Evolutionary conservation across 805 yeast genomes (phyloP).

Genomic region (Starmerella asiatica): DNA sequence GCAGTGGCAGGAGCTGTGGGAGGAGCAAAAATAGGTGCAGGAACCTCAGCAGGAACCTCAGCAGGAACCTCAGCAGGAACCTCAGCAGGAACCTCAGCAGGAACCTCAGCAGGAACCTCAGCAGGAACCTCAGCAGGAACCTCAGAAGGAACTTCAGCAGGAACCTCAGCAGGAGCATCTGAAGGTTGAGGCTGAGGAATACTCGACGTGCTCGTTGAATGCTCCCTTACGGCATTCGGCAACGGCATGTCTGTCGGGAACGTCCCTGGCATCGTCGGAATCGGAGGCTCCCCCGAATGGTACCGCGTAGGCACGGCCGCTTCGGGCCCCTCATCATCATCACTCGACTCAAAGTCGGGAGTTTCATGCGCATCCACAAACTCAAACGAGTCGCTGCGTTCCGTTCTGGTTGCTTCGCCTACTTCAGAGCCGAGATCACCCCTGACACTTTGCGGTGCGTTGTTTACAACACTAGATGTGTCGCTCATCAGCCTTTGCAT

Average conservation of each 20-base stretch:
- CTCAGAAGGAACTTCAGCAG: neutral
- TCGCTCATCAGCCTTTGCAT: conserved; percentile 59
- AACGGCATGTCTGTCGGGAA: too few relatives aligned
- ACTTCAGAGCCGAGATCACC: conserved; percentile 40
- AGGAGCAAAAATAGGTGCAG: too few relatives aligned
- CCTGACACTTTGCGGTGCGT: conserved; percentile 80
- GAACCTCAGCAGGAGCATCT: neutral
- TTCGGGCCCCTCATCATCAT: conserved; percentile 18
- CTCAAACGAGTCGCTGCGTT: conserved; percentile 24
- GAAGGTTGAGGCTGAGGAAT: neutral
- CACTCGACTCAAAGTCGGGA: conserved; percentile 5
- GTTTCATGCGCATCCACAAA: conserved; percentile 26
- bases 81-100: too few relatives aligned
- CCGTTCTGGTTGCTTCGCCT: neutral
- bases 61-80: too few relatives aligned
- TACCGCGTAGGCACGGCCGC: conserved; percentile 15
- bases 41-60: too few relatives aligned
- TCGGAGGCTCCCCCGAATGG: conserved; percentile 1
- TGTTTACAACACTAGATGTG: conserved; percentile 83
- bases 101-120: too few relatives aligned
- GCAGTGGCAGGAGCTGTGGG: neutral
- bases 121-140: neutral
- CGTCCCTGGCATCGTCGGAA: conserved; percentile 9
- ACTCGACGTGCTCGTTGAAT: too few relatives aligned
- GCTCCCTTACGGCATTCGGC: too few relatives aligned